phyloP scores from a whole-genome alignment of 768 basidiomycete genomes.

The Tricholoma matsutake region DNA sequence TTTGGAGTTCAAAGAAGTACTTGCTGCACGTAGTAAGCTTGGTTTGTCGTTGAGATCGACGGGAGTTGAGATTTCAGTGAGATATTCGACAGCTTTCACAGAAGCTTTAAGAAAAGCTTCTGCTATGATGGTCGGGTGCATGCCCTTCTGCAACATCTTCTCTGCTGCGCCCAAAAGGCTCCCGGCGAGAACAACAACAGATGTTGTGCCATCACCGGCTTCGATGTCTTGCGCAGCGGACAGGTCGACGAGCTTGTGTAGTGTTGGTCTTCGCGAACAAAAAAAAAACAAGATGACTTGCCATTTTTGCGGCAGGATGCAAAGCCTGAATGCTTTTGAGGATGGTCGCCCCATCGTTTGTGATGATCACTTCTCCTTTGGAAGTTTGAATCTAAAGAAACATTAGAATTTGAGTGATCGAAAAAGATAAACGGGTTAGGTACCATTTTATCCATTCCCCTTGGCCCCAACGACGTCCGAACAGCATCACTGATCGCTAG shows the following conservation, averaged over 20 bases:
- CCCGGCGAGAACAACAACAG: conserved; percentile 95
- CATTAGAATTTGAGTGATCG: conserved; percentile 6
- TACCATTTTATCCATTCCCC: conserved; percentile 99
- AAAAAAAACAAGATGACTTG: conserved; percentile 28
- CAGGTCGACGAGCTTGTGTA: conserved; percentile 84
- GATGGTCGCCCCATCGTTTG: conserved; percentile 98
- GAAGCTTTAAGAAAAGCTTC: conserved; percentile 95
- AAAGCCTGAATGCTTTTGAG: conserved; percentile 92
- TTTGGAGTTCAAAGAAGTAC: conserved; percentile 95
- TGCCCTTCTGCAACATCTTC: conserved; percentile 94
- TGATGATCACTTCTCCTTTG: conserved; percentile 96
- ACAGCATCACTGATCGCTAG: conserved; percentile 97
- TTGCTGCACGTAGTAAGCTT: conserved; percentile 86
- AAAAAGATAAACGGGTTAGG: conserved; percentile 16
- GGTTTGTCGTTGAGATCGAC: conserved; percentile 88
- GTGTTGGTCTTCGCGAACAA: conserved; percentile 7
- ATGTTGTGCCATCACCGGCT: conserved; percentile 97
- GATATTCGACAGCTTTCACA: conserved; percentile 87
- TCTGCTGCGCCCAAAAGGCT: conserved; percentile 92
- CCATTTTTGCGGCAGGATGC: conserved; percentile 99
- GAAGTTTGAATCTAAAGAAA: conserved; percentile 82
- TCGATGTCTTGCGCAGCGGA: conserved; percentile 98
- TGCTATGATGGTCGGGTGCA: conserved; percentile 96
- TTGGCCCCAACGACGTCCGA: conserved; percentile 91
- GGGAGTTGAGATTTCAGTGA: conserved; percentile 89